Base-by-base conservation (phyloP, 2,329 filamentous ascomycete genomes). In the Cladophialophora carrionii region DNA sequence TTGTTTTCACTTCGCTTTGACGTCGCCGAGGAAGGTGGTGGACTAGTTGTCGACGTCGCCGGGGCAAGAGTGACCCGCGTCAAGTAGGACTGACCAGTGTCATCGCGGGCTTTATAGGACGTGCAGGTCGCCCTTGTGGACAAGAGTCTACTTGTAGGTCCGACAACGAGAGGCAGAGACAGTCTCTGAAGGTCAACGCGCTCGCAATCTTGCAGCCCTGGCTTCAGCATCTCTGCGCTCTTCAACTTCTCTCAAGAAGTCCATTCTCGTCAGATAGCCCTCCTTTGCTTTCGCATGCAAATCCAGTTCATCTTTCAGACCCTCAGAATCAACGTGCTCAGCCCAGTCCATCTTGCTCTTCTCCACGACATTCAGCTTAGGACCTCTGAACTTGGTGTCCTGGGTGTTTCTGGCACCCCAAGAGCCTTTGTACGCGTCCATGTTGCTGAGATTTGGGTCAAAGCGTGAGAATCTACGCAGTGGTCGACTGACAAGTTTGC, bases 271-370 rank as follows among this genome's bases (percentile, higher is more conserved):
- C 71, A 87, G 75, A 74, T 87, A 89, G 0, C 84, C 84, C 61
- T 84, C 82, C 72, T 87, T 87, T 10, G 85, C 85, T 73, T 85
- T 86, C 67, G 84, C 85, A 73, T 87, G 85, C 53, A 80, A 80
- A 62, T 84, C 82, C 72, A 89, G 74, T 74, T 89, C 87, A 63
- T 87, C 85, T 63, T 83, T 82, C 63, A 88, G 82, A 32, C 86
- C 85, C 53, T 84, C 83, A 60, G 83, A 77, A 72, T 87, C 84
- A 48, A 89, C 86, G 71, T 87, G 87, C 10, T 82, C 81, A 22
- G 84, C 85, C 87, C 87, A 89, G 71, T 89, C 87, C 71, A 88
- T 77, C 60, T 85, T 82, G 32, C 84, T 87, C 75, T 88, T 89
- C 75, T 88, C 85, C 57, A 89, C 85, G 0, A 86, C 87, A 69